Evolutionary conservation across 148 eudicot species (phyloP).

Genomic region (Fagopyrum esculentum): DNA sequence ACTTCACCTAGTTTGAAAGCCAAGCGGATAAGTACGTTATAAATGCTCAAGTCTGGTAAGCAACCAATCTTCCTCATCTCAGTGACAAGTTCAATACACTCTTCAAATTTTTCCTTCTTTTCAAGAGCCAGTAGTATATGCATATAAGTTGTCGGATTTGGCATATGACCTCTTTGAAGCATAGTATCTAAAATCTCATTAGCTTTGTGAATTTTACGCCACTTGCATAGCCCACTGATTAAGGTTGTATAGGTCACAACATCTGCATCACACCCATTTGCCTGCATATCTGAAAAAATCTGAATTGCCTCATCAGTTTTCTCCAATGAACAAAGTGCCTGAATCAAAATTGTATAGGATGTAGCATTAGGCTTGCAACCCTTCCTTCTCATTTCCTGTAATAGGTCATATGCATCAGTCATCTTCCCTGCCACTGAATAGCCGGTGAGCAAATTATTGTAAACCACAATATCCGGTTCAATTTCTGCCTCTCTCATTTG

Average conservation of each 20-base stretch:
- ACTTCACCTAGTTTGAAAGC: slow-evolving; percentile 74
- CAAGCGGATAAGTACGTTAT: slow-evolving; percentile 65
- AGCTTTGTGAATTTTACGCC: slow-evolving; percentile 63
- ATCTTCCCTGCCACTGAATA: slow-evolving; percentile 75
- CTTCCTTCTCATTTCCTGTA: slow-evolving; percentile 87
- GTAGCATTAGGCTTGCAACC: slow-evolving; percentile 81
- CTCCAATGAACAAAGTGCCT: slow-evolving; percentile 73
- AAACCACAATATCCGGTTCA: slow-evolving; percentile 88
- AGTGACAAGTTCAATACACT: slow-evolving; percentile 66
- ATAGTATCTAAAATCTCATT: slow-evolving; percentile 64
- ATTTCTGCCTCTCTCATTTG: slow-evolving; percentile 80
- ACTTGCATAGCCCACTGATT: slow-evolving; percentile 79
- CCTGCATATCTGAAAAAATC: slow-evolving; percentile 61
- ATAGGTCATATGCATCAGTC: slow-evolving; percentile 79
- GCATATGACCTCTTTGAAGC: slow-evolving; percentile 57
- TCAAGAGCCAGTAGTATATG: slow-evolving; percentile 75
- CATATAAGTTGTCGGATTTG: slow-evolving; percentile 67
- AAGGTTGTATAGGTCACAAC: slow-evolving; percentile 69
- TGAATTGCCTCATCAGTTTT: slow-evolving; percentile 75
- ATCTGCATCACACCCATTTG: slow-evolving; percentile 73
- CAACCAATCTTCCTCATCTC: slow-evolving; percentile 69
- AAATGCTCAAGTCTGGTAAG: slow-evolving; percentile 58
- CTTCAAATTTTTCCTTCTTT: slow-evolving; percentile 82
- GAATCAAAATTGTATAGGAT: slow-evolving; percentile 77
- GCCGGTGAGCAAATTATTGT: slow-evolving; percentile 78